Conservation (phyloP, 176 grass and related monocot genomes). For the Puccinellia tenuiflora region DNA sequence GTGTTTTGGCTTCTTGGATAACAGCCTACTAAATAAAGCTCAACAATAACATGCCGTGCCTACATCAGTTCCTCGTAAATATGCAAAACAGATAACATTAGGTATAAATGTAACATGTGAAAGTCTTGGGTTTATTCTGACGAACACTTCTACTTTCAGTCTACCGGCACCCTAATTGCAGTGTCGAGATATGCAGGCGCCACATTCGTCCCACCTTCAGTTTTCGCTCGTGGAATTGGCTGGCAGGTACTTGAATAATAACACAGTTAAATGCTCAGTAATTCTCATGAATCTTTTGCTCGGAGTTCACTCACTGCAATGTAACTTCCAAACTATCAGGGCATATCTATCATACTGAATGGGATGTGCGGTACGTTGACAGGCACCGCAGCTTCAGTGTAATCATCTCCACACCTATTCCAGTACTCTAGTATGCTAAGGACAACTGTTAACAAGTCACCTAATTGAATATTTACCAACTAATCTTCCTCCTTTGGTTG, state of each 20-base stretch:
- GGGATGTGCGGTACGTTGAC: conserved; percentile 80
- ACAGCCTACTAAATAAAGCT: neutral
- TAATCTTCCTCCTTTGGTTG: neutral
- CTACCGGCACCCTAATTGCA: conserved; percentile 66
- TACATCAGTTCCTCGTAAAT: neutral
- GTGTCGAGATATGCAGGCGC: conserved; percentile 74
- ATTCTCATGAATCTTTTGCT: conserved; percentile 11
- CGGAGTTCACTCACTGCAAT: neutral
- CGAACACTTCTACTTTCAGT: conserved; percentile 42
- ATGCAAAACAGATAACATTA: neutral
- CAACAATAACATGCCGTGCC: neutral
- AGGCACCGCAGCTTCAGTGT: conserved; percentile 90
- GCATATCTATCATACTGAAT: conserved; percentile 82
- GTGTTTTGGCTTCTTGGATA: neutral
- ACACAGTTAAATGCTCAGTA: neutral
- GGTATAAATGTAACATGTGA: neutral
- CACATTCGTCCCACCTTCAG: conserved; percentile 66
- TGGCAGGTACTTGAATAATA: conserved; percentile 62
- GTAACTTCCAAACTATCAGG: conserved; percentile 36
- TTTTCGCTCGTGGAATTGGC: conserved; percentile 84
- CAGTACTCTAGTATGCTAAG: neutral
- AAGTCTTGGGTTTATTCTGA: neutral
- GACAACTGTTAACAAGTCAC: neutral
- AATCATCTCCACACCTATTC: conserved; percentile 14
- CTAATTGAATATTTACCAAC: neutral